Conservation (phyloP, 2,329 filamentous ascomycete genomes). For the Fusarium clavum region DNA sequence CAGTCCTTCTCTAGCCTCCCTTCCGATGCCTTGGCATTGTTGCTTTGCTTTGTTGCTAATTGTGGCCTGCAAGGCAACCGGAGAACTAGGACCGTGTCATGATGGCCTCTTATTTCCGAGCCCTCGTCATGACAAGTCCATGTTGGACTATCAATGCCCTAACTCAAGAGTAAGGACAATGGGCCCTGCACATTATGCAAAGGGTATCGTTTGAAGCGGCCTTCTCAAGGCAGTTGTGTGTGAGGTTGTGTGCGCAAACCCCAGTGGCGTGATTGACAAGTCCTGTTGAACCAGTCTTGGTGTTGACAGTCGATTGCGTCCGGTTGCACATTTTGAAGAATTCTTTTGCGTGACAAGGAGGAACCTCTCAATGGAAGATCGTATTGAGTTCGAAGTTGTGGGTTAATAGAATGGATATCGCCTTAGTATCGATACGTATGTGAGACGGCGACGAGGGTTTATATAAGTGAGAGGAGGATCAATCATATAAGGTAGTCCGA, state of each 20-base stretch:
- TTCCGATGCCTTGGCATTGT: conserved; percentile 1
- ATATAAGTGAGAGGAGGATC: neutral
- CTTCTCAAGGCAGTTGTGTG: conserved; percentile 42
- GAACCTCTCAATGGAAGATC: neutral
- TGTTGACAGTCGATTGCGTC: conserved; percentile 12
- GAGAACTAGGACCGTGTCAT: conserved; percentile 1
- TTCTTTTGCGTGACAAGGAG: neutral
- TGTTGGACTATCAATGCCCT: neutral
- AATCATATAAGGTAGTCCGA: conserved; percentile 4
- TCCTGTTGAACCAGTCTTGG: conserved; percentile 4
- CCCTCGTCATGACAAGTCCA: neutral
- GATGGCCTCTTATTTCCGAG: neutral
- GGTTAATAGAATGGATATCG: neutral
- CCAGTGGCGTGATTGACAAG: conserved; percentile 40
- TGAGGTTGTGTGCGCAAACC: conserved; percentile 41
- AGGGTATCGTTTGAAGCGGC: conserved; percentile 34
- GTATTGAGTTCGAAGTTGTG: neutral
- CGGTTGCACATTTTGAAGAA: neutral
- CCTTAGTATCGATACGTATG: neutral
- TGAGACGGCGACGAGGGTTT: neutral
- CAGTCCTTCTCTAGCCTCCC: conserved; percentile 5
- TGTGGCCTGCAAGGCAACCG: neutral
- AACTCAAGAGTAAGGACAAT: conserved; percentile 30
- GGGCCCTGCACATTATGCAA: conserved; percentile 44
- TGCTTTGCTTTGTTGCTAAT: neutral